Evolutionary conservation across 768 basidiomycete species (phyloP), one percentile per base, ranked within the genome.

Genomic region (Cystobasidium onofrii): DNA sequence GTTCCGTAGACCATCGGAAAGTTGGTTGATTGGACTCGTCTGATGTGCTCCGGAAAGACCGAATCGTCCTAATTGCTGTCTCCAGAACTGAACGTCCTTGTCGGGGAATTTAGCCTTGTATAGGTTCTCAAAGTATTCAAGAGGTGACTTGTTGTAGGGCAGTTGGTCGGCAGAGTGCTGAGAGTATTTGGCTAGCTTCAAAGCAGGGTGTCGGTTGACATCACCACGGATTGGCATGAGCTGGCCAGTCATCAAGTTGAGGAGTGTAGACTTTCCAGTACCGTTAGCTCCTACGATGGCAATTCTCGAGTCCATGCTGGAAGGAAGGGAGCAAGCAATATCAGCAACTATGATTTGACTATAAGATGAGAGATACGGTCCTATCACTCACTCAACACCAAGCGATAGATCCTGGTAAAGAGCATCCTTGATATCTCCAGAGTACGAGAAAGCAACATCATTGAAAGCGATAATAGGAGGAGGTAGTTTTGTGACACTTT

Each of bases 81-180:
- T 86, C 95, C 95, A 98, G 77, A 89, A 91, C 86, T 94, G 88
- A 27, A 86, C 76, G 80, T 98, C 96, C 84, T 94, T 96, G 78
- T 97, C 93, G 0, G 96, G 95, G 83, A 86, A 95, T 82, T 92
- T 94, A 75, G 86, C 82, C 43, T 82, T 75, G 83, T 93, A 99
- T 63, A 90, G 81, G 18, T 78, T 79, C 82, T 93, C 91, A 84
- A 99, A 91, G 83, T 98, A 92, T 82, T 98, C 96, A 78, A 98
- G 85, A 1, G 96, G 94, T 29, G 87, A 84, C 80, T 86, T 86
- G 75, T 94, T 88, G 82, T 96, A 99, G 29, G 96, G 96, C 12
- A 99, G 87, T 82, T 99, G 96, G 82, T 99, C 96, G 33, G 96
- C 94, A 67, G 90, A 91, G 84, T 99, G 96, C 83, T 99, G 96